Evolutionary conservation across 441 rosid species (phyloP).

Genomic region (Pelargonium citronellum): DNA sequence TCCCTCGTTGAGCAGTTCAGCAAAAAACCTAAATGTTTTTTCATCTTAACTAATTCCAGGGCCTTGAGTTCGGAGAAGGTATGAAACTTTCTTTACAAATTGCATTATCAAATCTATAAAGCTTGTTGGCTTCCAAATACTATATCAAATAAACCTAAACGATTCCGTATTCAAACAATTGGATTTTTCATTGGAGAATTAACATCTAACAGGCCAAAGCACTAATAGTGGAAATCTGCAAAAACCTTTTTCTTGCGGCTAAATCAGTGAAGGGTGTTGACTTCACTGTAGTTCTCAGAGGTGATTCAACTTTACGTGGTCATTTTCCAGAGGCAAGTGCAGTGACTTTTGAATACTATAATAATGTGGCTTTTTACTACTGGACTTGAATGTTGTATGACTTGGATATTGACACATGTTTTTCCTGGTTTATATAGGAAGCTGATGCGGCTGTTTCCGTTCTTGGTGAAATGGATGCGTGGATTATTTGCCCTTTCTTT

Average conservation of each 20-base stretch:
- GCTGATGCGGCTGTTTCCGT: constrained; percentile 84
- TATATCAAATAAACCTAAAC: background rate
- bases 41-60: constrained; percentile 91
- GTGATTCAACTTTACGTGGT: constrained; percentile 96
- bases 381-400: constrained; percentile 4
- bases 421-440: constrained; percentile 49
- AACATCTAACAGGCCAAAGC: constrained; percentile 59
- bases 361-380: constrained; percentile 6
- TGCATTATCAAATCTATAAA: constrained; percentile 15
- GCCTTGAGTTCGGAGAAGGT: constrained; percentile 89
- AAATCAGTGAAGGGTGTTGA: constrained; percentile 51
- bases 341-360: constrained; percentile 13
- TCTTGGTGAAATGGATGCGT: constrained; percentile 87
- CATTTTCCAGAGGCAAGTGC: constrained; percentile 90
- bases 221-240: constrained; percentile 66
- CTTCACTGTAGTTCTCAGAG: constrained; percentile 84
- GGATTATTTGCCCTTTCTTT: constrained; percentile 95
- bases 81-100: constrained; percentile 16
- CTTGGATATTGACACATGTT: constrained; percentile 18
- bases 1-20: constrained; percentile 69
- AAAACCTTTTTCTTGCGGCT: constrained; percentile 61
- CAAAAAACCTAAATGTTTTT: constrained; percentile 75
- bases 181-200: constrained; percentile 22
- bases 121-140: constrained; percentile 15
- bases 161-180: constrained; percentile 9